These are phyloP conservation scores for Penicillium hordei DNA, from an alignment of 2,329 filamentous ascomycete species.

Conservation along the genomic window DNA sequence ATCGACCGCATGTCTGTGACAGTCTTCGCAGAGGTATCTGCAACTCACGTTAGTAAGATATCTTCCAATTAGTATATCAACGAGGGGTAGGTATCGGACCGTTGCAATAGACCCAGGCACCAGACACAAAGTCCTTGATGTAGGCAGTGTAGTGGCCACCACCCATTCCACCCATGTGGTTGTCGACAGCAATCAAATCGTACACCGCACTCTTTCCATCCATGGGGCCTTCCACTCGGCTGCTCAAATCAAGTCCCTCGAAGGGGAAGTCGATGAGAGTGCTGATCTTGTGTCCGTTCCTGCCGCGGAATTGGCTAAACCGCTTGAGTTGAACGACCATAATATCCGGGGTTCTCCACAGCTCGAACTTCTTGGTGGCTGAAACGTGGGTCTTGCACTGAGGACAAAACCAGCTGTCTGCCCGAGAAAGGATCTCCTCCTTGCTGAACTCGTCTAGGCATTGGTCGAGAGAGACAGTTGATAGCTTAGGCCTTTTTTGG, in stretches of 20 bases:
- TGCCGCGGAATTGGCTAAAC: constrained; percentile 72
- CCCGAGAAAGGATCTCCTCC: constrained; percentile 87
- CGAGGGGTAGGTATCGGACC: constrained; percentile 55
- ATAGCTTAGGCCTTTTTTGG: constrained; percentile 64
- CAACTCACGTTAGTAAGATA: constrained; percentile 42
- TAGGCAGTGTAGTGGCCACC: constrained; percentile 96
- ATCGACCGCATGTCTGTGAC: constrained; percentile 61
- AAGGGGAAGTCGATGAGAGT: constrained; percentile 88
- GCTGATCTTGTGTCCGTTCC: constrained; percentile 82
- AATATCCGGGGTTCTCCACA: constrained; percentile 96
- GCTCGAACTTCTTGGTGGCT: constrained; percentile 92
- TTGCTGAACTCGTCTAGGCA: constrained; percentile 94
- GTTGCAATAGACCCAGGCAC: constrained; percentile 94
- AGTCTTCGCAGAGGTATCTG: constrained; percentile 70
- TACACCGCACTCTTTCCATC: constrained; percentile 81
- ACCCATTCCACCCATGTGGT: constrained; percentile 89
- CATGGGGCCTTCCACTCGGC: constrained; percentile 75
- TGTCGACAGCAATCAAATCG: constrained; percentile 92
- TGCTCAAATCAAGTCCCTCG: constrained; percentile 77
- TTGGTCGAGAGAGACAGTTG: constrained; percentile 78
- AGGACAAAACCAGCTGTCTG: constrained; percentile 97
- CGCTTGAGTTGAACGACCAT: constrained; percentile 93
- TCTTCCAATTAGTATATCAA: background rate
- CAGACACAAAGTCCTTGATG: constrained; percentile 87
- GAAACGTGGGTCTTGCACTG: constrained; percentile 90